Base-by-base conservation (phyloP, 2,329 filamentous ascomycete species). In the Talaromyces sp. region DNA sequence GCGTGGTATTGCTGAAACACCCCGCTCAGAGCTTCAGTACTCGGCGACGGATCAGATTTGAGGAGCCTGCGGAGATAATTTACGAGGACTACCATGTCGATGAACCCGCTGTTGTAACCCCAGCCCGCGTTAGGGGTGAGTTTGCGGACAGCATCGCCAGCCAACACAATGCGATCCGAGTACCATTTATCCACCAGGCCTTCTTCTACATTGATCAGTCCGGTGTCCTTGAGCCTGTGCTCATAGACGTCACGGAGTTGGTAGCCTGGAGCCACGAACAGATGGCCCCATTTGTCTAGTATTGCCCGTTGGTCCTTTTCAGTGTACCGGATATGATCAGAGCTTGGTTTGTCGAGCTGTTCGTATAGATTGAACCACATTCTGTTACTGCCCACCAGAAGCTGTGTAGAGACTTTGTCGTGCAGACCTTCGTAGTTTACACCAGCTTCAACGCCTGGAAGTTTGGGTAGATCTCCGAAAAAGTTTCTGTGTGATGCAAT, bases 181-280 rank as follows among this genome's bases (percentile, higher is more conserved):
- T 54, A 39, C 61, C 61, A 63, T n/a, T 55, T 37, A 6, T 63
- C 21, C 28, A 63, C 55, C 8, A 63, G 14, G 14, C 61, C 61
- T 25, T 63, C 61, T 42, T 63, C 61, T 9, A 63, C 4, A 44
- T 44, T 60, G 31, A 57, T 60, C 33, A 63, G 2, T 23, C 58
- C 58, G 6, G 58, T 25, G 21, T 60, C 58, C 16, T 42, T 54
- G 2, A 42, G 14, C 9, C 39, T 60, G 46, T 31, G 16, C 35
- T 52, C 6, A 35, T 54, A 48, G 18, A 48, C 37, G n/a, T 60
- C 58, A 16, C 31, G 21, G 11, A 60, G 33, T 40, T n/a, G 37
- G 39, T 58, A 58, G 14, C 58, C 46, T 1, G 44, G 58, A 35
- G 39, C 46, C n/a, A 40, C 18, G 35, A 52, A 40, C 16, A 39